A percentile compares a stretch with the other conserved stretches of the same genome.
Evolutionary conservation across 1,284 basidiomycete genomes (phyloP).

Genomic region (Paramarasmius palmivorus): DNA sequence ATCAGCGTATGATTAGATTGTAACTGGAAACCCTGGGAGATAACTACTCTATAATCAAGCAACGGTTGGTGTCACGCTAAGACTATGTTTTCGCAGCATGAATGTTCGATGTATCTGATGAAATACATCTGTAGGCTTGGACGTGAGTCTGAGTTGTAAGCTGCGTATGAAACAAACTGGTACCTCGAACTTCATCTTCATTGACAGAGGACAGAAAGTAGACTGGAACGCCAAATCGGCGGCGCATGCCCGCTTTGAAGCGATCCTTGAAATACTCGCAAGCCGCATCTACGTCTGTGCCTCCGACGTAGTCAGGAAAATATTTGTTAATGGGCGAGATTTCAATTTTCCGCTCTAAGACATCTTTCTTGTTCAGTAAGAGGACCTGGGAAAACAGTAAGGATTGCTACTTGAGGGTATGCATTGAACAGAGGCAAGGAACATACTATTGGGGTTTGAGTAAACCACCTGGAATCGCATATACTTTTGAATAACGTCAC

Average conservation of each 20-base stretch:
- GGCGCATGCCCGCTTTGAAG: not conserved
- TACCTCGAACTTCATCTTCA: not conserved
- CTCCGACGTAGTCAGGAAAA: conserved; percentile 9
- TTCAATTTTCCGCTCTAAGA: conserved; percentile 2
- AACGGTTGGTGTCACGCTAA: too few relatives aligned
- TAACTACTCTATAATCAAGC: too few relatives aligned
- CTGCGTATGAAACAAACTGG: not conserved
- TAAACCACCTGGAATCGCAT: not conserved
- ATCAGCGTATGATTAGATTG: too few relatives aligned
- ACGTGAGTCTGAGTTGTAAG: too few relatives aligned
- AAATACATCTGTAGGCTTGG: too few relatives aligned
- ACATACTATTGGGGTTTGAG: not conserved
- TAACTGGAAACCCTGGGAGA: too few relatives aligned
- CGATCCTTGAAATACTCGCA: not conserved
- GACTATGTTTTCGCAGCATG: too few relatives aligned
- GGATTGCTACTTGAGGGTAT: not conserved
- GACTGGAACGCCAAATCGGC: not conserved
- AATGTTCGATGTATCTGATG: too few relatives aligned
- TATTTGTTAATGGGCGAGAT: not conserved
- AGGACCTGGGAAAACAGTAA: conserved; percentile 2
- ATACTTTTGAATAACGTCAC: not conserved
- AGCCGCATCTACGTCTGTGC: not conserved
- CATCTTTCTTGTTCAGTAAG: conserved; percentile 8
- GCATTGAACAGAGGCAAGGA: not conserved
- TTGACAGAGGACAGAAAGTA: not conserved